A percentile compares a stretch with the other conserved stretches of the same genome.
These are phyloP conservation scores for Bidens hawaiensis DNA, from an alignment of 140 eudicot species.

Conservation along the genomic window DNA sequence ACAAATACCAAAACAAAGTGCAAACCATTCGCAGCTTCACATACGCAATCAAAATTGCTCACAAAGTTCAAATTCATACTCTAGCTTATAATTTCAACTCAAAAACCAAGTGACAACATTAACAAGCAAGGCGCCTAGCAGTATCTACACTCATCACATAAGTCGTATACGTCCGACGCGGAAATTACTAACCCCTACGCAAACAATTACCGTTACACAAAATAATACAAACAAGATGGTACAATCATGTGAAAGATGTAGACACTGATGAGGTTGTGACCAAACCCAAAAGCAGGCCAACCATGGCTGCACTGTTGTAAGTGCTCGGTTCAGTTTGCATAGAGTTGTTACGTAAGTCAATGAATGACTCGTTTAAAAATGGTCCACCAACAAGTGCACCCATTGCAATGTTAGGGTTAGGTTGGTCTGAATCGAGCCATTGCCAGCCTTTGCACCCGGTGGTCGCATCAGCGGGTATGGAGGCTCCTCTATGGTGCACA, in stretches of 20 bases:
- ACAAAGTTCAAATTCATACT: background rate
- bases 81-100: background rate
- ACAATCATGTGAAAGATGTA: slow-evolving; percentile 45
- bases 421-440: slow-evolving; percentile 62
- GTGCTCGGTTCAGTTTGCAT: slow-evolving; percentile 80
- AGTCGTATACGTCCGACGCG: slow-evolving; percentile 12
- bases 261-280: slow-evolving; percentile 84
- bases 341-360: slow-evolving; percentile 34
- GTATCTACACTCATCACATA: slow-evolving; percentile 35
- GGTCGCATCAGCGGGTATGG: slow-evolving; percentile 46
- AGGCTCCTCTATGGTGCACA: slow-evolving; percentile 1
- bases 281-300: slow-evolving; percentile 84
- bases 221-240: slow-evolving; percentile 19
- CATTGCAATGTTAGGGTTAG: slow-evolving; percentile 77
- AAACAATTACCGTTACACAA: slow-evolving; percentile 8
- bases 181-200: slow-evolving; percentile 16
- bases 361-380: slow-evolving; percentile 62
- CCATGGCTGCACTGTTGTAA: slow-evolving; percentile 72
- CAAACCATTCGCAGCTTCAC: background rate
- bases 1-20: too few relatives aligned
- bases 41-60: background rate
- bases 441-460: slow-evolving; percentile 70
- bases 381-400: slow-evolving; percentile 98
- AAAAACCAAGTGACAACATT: slow-evolving; percentile 17
- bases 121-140: slow-evolving; percentile 12